phyloP scores from a whole-genome alignment of 1,139 yeast genomes.

The Candida sanyaensis region DNA sequence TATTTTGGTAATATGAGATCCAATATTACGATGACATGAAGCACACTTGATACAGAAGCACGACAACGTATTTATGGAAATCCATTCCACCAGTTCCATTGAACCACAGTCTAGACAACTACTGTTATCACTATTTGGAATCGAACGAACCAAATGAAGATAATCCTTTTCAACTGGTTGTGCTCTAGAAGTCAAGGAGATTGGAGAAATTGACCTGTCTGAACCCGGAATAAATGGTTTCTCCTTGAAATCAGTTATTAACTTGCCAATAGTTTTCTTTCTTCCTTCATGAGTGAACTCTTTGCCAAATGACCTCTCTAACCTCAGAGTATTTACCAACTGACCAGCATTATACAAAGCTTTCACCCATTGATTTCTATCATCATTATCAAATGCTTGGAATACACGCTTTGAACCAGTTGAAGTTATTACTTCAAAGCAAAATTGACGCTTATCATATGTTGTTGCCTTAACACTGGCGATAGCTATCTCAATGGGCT shows the following conservation, averaged over 20 bases:
- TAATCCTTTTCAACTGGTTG: conserved; percentile 27
- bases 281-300: conserved; percentile 8
- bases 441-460: conserved; percentile 51
- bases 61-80: conserved; percentile 72
- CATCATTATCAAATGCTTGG: conserved; percentile 75
- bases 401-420: conserved; percentile 68
- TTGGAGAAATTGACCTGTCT: conserved; percentile 33
- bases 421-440: conserved; percentile 80
- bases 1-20: conserved; percentile 53
- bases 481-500: conserved; percentile 73
- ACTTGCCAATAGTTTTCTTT: conserved; percentile 14
- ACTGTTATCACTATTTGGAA: conserved; percentile 56
- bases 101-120: conserved; percentile 81
- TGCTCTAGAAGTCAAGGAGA: conserved; percentile 31
- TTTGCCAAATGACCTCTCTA: conserved; percentile 15
- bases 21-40: conserved; percentile 54
- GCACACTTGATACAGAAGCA: conserved; percentile 85
- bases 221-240: conserved; percentile 21
- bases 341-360: conserved; percentile 56
- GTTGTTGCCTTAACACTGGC: conserved; percentile 62
- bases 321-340: conserved; percentile 31
- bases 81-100: conserved; percentile 76
- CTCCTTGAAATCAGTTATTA: conserved; percentile 17
- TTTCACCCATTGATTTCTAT: conserved; percentile 69
- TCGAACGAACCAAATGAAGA: conserved; percentile 45